Evolutionary conservation across 2,329 filamentous ascomycete genomes (phyloP).

Genomic region (Periconia sp.): DNA sequence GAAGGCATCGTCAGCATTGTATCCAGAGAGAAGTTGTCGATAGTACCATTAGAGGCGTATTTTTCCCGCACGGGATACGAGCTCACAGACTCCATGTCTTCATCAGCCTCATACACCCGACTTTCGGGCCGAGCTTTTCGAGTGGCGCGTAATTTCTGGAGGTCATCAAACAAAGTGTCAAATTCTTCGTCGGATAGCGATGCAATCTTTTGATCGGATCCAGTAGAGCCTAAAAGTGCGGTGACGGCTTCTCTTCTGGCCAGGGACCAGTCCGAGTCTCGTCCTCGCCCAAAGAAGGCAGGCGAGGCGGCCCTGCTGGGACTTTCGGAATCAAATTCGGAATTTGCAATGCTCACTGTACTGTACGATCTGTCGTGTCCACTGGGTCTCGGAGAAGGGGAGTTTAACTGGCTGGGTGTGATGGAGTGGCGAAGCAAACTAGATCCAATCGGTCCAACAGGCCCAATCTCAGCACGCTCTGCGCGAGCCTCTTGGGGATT

Average conservation of each 20-base stretch:
- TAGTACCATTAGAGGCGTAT: constrained; percentile 89
- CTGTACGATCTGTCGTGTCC: constrained; percentile 71
- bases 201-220: constrained; percentile 83
- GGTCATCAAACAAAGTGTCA: constrained; percentile 89
- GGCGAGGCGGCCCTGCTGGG: constrained; percentile 76
- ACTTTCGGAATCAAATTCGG: constrained; percentile 71
- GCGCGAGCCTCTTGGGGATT: constrained; percentile 94
- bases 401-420: constrained; percentile 64
- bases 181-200: constrained; percentile 91
- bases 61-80: constrained; percentile 91
- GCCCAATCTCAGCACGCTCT: constrained; percentile 85
- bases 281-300: constrained; percentile 64
- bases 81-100: constrained; percentile 85
- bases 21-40: constrained; percentile 95
- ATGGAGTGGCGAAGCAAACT: constrained; percentile 85
- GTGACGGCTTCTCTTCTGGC: constrained; percentile 90
- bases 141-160: constrained; percentile 84
- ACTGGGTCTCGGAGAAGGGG: constrained; percentile 60
- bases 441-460: constrained; percentile 56
- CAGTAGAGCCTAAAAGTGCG: constrained; percentile 70
- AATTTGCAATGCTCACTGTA: constrained; percentile 72
- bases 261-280: constrained; percentile 93
- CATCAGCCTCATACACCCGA: constrained; percentile 63
- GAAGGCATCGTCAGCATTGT: constrained; percentile 93
- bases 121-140: constrained; percentile 68